Conservation (phyloP, 148 eudicot genomes). For the Spergularia marina region DNA sequence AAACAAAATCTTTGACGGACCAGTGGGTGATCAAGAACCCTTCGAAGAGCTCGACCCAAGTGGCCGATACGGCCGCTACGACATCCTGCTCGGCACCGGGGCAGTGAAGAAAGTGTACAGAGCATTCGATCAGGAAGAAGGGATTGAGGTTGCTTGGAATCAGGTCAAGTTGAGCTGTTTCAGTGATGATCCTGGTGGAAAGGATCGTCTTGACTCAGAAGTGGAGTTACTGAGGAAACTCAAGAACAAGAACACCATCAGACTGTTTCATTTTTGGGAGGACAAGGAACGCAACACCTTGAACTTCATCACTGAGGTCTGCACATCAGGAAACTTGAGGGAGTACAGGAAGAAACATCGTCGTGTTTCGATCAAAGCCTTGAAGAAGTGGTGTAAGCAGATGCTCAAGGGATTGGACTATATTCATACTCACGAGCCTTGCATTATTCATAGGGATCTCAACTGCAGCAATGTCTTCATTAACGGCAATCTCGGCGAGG, state of each 20-base stretch:
- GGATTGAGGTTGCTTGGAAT: constrained; percentile 86
- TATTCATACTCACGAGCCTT: constrained; percentile 74
- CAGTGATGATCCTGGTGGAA: constrained; percentile 43
- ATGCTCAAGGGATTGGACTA: constrained; percentile 66
- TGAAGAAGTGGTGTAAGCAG: constrained; percentile 83
- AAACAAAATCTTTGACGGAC: neutral
- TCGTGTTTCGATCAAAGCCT: constrained; percentile 56
- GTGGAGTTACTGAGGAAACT: constrained; percentile 49
- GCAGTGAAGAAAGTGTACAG: constrained; percentile 75
- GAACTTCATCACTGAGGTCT: constrained; percentile 69
- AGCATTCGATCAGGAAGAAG: constrained; percentile 71
- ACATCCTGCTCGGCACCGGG: constrained; percentile 58
- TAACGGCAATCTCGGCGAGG: constrained; percentile 79
- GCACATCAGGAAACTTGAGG: constrained; percentile 30
- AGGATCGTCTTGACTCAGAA: constrained; percentile 47
- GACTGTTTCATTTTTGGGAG: constrained; percentile 56
- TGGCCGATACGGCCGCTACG: constrained; percentile 65
- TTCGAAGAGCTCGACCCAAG: constrained; percentile 69
- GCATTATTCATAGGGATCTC: constrained; percentile 76
- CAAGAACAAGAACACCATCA: constrained; percentile 49
- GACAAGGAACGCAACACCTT: constrained; percentile 43
- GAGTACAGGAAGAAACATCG: constrained; percentile 68
- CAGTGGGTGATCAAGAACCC: constrained; percentile 39
- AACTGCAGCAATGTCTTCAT: constrained; percentile 85
- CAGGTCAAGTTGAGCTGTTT: constrained; percentile 55